Percentiles rank a stretch among this genome's conserved stretches.
phyloP scores from a whole-genome alignment of 257 asterid species.

The Jacaranda mimosifolia region DNA sequence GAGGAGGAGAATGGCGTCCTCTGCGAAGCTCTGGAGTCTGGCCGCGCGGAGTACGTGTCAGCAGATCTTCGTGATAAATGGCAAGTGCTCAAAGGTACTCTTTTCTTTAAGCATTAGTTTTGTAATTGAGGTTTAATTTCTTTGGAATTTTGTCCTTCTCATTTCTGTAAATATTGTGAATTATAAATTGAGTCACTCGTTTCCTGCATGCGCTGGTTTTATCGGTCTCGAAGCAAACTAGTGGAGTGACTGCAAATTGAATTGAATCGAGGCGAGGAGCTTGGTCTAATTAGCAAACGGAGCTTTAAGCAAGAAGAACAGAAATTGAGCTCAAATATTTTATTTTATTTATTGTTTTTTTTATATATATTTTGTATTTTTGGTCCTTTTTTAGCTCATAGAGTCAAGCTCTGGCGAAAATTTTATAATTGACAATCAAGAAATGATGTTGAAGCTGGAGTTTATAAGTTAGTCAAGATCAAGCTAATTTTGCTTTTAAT shows the following conservation, averaged over 20 bases:
- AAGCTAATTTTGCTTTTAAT: neutral
- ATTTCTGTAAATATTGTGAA: neutral
- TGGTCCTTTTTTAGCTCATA: neutral
- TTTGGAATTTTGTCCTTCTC: neutral
- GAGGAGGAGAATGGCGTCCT: conserved; percentile 59
- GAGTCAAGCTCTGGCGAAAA: neutral
- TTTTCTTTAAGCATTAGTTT: neutral
- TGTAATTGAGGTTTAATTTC: neutral
- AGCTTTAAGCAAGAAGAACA: too few relatives aligned
- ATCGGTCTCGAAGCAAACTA: neutral
- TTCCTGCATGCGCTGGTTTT: neutral
- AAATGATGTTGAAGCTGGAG: neutral
- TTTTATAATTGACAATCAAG: neutral
- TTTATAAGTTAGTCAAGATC: neutral
- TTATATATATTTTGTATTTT: too few relatives aligned
- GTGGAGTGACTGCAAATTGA: neutral
- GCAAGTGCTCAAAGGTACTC: conserved; percentile 65
- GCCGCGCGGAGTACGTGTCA: conserved; percentile 59
- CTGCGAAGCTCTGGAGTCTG: conserved; percentile 59
- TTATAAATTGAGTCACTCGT: neutral
- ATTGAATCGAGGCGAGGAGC: neutral
- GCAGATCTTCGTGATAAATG: conserved; percentile 78
- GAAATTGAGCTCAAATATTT: too few relatives aligned
- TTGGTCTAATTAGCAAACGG: too few relatives aligned
- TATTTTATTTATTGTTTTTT: too few relatives aligned